Base-by-base conservation (phyloP, 768 basidiomycete species). In the Russula virescens region DNA sequence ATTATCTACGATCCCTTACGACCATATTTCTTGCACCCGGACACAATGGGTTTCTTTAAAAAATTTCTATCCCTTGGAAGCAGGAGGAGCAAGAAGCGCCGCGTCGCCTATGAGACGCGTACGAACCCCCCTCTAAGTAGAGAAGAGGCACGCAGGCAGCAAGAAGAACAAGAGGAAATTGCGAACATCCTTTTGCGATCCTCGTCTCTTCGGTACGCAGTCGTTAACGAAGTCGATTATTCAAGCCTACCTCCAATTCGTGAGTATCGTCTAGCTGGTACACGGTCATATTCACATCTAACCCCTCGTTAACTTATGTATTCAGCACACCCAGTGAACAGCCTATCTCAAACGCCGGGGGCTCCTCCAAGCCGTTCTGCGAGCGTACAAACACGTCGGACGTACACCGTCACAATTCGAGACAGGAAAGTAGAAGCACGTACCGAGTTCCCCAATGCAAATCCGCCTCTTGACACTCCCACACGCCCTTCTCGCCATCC, bases 361-460 rank as follows among this genome's bases (percentile, higher is more conserved):
- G 74, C 78, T 19, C 84, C 86, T 9, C 78, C 80, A 3, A 69
- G 77, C 19, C 86, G 83, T 65, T 70, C 85, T 34, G 78, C 80
- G 7, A 87, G 82, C 68, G 72, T 78, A 7, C 60, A 81, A 73
- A 60, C 72, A 78, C 79, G 80, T 45, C 82, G 84, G 21, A 87
- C 83, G 25, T 92, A 88, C 71, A 84, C 80, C 46, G 89, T 91
- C 56, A 88, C 82, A n/a, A 78, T 92, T 25, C 85, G 82, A 67
- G 73, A 79, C 54, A 86, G 87, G 49, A 83, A 78, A 62, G 80
- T 81, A 5, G 83, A 83, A 59, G 79, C 82, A 55, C 77, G 79
- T 55, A 85, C 86, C 9, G 87, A 87, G 67, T 87, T 87, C 62
- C 85, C 86, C 8, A 77, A 82, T 58, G 82, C 85, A 25, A 85